Evolutionary conservation across 257 asterid genomes (phyloP), one percentile per base, ranked within the genome.

Genomic region (Nicotiana attenuata): DNA sequence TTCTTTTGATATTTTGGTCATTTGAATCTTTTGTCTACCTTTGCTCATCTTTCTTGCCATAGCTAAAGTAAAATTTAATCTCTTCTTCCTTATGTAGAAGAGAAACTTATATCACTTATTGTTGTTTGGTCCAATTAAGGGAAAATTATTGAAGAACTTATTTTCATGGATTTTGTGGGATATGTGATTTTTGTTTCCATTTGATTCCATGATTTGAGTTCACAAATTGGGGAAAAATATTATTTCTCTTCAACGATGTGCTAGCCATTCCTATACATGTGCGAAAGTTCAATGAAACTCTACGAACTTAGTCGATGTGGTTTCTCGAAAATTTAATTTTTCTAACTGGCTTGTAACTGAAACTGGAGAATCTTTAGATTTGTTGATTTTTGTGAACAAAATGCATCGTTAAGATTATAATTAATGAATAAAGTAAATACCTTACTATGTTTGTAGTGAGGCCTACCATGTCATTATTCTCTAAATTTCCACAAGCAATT

Each of bases 1-100:
- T 87, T 80, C 87, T 60, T 87, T 87, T 8, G 83, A 83, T 83
- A 89, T 89, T 75, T 81, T 87, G 29, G 84, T 77, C 85, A 89
- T 86, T 28, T 87, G 85, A 11, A 86, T 83, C 90, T 83, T 89
- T 64, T 86, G 87, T 50, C n/a, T 7, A 7, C 45, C 10, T 38
- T 38, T 38, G 45, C 10, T 38, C 45, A 38, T 38, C 10, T 84
- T 86, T 81, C 86, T 83, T 31, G 85, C 66, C 87, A 76, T 85
- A 16, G 29, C 33, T 65, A 31, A 35, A n/a, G 3, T 4, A 8
- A 3, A 71, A 31, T 31, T 35, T 28, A 5, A n/a, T 2, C 31
- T 35, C 7, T 10, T 26, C 45, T 66, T 66, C 19, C 10, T n/a
- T 28, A 14, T 66, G 56, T 50, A 15, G 16, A 50, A 50, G 56